phyloP scores from a whole-genome alignment of 345 rosid genomes.

The Schrenkiella parvula region DNA sequence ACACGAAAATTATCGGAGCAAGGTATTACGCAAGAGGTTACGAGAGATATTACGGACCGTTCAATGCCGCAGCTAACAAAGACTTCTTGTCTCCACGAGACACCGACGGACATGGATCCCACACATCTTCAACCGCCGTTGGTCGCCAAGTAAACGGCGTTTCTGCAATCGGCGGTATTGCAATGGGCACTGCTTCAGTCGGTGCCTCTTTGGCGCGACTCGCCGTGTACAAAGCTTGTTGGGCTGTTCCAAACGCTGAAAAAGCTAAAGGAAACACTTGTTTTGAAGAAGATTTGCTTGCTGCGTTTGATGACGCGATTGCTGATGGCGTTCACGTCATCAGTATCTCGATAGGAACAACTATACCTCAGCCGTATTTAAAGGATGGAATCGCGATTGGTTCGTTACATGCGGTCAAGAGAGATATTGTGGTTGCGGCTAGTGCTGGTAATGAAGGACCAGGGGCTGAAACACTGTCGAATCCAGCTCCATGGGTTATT shows the following conservation, averaged over 20 bases:
- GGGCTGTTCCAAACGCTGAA: slow-evolving; percentile 49
- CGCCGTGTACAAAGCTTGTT: slow-evolving; percentile 76
- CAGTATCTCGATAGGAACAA: slow-evolving; percentile 52
- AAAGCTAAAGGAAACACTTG: slow-evolving; percentile 49
- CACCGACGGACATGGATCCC: slow-evolving; percentile 70
- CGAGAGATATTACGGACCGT: slow-evolving; percentile 32
- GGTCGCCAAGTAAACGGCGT: slow-evolving; percentile 41
- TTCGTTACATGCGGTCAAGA: slow-evolving; percentile 50
- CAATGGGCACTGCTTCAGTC: slow-evolving; percentile 56
- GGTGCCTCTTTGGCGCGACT: slow-evolving; percentile 66
- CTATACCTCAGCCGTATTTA: background rate
- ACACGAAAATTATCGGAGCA: slow-evolving; percentile 74
- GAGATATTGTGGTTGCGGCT: slow-evolving; percentile 51
- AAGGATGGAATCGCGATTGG: slow-evolving; percentile 51
- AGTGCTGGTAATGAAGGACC: slow-evolving; percentile 77
- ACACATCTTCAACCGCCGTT: slow-evolving; percentile 64
- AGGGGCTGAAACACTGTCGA: slow-evolving; percentile 39
- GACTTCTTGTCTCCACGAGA: slow-evolving; percentile 71
- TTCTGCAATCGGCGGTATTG: slow-evolving; percentile 49
- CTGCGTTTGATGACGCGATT: slow-evolving; percentile 75
- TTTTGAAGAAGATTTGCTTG: slow-evolving; percentile 57
- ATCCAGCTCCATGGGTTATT: slow-evolving; percentile 67
- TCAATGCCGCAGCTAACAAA: slow-evolving; percentile 34
- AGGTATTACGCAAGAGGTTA: slow-evolving; percentile 54
- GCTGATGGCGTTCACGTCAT: slow-evolving; percentile 63